phyloP scores from a whole-genome alignment of 306 rosid species.

The Gynostemma pentaphyllum region DNA sequence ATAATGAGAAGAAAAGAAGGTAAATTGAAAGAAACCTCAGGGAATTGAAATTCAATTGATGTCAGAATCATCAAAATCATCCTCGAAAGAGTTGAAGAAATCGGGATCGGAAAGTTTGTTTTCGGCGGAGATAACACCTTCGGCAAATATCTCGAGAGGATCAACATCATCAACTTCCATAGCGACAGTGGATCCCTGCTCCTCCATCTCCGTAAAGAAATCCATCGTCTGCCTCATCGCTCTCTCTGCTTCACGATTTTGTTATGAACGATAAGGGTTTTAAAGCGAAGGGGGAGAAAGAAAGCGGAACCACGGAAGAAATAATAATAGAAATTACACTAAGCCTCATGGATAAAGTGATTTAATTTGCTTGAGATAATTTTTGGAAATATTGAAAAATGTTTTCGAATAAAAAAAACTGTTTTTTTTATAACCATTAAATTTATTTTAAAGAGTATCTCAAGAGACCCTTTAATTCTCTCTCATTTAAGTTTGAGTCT shows the following conservation, averaged over 20 bases:
- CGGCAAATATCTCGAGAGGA: slow-evolving; percentile 48
- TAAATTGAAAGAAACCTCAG: background rate
- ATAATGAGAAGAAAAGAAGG: background rate
- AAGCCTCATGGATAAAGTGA: too few species aligned
- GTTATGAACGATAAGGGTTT: too few species aligned
- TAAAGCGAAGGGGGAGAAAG: too few species aligned
- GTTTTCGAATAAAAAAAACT: too few species aligned
- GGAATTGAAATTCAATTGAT: slow-evolving; percentile 28
- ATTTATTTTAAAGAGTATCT: too few species aligned
- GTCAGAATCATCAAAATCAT: slow-evolving; percentile 77
- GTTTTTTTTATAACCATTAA: too few species aligned
- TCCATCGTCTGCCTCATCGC: slow-evolving; percentile 56
- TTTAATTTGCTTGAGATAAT: too few species aligned
- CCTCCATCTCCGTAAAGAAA: slow-evolving; percentile 70
- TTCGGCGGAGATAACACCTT: slow-evolving; percentile 46
- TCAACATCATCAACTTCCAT: slow-evolving; percentile 91
- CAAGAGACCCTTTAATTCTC: too few species aligned
- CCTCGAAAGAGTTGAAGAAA: slow-evolving; percentile 64
- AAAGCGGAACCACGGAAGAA: too few species aligned
- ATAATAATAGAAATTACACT: too few species aligned
- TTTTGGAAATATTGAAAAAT: too few species aligned
- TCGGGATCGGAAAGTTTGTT: slow-evolving; percentile 71
- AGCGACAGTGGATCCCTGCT: slow-evolving; percentile 66
- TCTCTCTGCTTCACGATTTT: background rate
- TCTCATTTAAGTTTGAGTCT: too few species aligned